Percentiles rank a stretch among this genome's conserved stretches.
Conservation (phyloP, 352 stramenopile species). For the Globisporangium polare region DNA sequence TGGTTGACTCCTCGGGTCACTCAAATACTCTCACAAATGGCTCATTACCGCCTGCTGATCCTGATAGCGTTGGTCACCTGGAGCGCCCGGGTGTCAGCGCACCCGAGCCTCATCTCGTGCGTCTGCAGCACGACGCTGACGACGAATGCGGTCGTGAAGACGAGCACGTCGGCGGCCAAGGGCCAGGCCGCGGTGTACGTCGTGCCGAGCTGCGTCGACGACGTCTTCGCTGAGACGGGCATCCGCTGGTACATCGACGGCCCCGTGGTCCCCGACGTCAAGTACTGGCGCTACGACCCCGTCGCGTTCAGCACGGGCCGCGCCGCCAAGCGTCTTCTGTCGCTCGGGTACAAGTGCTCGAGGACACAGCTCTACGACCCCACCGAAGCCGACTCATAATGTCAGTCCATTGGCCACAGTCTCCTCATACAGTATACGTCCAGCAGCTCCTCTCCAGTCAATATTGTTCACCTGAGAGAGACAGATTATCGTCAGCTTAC, state of each 20-base stretch:
- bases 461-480: not conserved
- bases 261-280: constrained; percentile 43
- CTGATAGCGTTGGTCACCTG: not conserved
- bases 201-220: constrained; percentile 60
- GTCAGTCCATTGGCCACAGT: not conserved
- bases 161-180: constrained; percentile 25
- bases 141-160: constrained; percentile 47
- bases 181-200: constrained; percentile 51
- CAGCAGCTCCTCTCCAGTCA: not conserved
- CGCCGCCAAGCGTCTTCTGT: constrained; percentile 58
- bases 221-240: constrained; percentile 77
- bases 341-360: constrained; percentile 67
- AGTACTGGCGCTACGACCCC: constrained; percentile 50
- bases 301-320: constrained; percentile 44
- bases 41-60: not conserved
- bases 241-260: constrained; percentile 83
- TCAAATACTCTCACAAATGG: not conserved
- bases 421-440: not conserved
- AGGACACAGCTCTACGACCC: constrained; percentile 68
- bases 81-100: constrained; percentile 9
- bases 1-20: not conserved
- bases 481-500: not conserved
- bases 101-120: constrained; percentile 71
- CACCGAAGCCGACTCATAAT: constrained; percentile 11
- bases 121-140: constrained; percentile 70